These are phyloP conservation scores for Paraglomus brasilianum DNA, from an alignment of 192 early-diverging fungal genomes.

Conservation along the genomic window DNA sequence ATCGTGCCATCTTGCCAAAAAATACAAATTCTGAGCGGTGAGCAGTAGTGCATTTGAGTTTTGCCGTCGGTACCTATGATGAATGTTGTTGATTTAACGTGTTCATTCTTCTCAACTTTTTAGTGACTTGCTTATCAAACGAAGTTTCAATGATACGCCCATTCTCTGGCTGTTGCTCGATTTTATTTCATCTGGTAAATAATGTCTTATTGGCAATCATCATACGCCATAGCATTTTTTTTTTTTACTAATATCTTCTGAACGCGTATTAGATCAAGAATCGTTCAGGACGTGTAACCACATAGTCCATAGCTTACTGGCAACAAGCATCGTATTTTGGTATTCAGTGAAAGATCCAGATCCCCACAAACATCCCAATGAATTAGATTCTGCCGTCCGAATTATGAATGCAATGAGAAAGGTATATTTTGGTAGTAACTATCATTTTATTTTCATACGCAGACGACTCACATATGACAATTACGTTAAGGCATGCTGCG, in stretches of 20 bases:
- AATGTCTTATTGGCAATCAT: too few species aligned
- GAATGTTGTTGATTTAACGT: not conserved
- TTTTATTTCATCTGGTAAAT: slow-evolving; percentile 3
- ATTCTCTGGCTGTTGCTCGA: not conserved
- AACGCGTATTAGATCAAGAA: not conserved
- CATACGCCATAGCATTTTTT: not conserved
- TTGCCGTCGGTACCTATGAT: not conserved
- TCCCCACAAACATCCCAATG: not conserved
- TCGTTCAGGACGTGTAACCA: not conserved
- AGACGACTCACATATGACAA: not conserved
- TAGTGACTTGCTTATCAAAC: not conserved
- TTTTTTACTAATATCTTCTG: not conserved
- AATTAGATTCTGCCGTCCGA: slow-evolving; percentile 3
- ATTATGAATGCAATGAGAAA: not conserved
- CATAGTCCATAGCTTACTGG: not conserved
- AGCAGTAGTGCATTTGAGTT: not conserved
- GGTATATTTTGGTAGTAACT: not conserved
- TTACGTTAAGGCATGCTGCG: not conserved
- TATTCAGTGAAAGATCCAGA: not conserved
- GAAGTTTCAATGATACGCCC: not conserved
- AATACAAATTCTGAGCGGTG: too few species aligned
- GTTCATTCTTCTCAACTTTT: not conserved
- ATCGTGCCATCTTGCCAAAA: too few species aligned
- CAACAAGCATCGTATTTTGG: slow-evolving; percentile 10
- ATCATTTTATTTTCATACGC: not conserved